These are phyloP conservation scores for Dillenia suffruticosa DNA, from an alignment of 164 flowering plant species.

Conservation along the genomic window DNA sequence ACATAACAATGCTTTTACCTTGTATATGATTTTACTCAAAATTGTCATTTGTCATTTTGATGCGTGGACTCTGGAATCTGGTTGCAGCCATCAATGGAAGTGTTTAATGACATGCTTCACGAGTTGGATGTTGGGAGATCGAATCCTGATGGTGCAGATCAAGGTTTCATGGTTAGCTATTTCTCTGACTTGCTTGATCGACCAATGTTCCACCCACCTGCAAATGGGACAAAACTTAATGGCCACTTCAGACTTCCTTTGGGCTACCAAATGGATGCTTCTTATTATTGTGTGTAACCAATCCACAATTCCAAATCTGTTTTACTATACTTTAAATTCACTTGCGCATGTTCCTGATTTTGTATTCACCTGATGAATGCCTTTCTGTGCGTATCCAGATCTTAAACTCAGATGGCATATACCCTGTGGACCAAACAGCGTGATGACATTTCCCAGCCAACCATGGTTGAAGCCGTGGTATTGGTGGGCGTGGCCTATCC, in stretches of 20 bases:
- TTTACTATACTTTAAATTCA: not conserved
- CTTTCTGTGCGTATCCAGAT: conserved; percentile 31
- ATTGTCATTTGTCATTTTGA: not conserved
- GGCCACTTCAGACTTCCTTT: conserved; percentile 83
- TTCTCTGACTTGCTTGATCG: conserved; percentile 79
- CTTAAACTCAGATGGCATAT: conserved; percentile 77
- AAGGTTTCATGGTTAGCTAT: conserved; percentile 76
- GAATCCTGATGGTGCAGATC: conserved; percentile 94
- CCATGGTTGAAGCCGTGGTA: conserved; percentile 97
- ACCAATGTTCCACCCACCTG: conserved; percentile 84
- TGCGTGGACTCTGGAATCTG: conserved; percentile 3
- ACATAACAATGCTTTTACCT: no score
- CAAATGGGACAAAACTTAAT: conserved; percentile 62
- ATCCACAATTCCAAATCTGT: no score
- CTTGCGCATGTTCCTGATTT: not conserved
- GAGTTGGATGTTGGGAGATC: conserved; percentile 45
- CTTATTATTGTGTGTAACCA: conserved; percentile 67
- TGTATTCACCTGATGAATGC: not conserved
- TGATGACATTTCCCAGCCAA: conserved; percentile 93
- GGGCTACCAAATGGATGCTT: conserved; percentile 99
- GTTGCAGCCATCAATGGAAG: conserved; percentile 74
- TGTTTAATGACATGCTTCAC: conserved; percentile 78
- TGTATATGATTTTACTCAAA: not conserved
- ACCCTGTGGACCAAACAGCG: conserved; percentile 96
- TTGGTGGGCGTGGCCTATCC: conserved; percentile 99